Evolutionary conservation across 1,284 basidiomycete genomes (phyloP).

Genomic region (Ceratobasidium sp.): DNA sequence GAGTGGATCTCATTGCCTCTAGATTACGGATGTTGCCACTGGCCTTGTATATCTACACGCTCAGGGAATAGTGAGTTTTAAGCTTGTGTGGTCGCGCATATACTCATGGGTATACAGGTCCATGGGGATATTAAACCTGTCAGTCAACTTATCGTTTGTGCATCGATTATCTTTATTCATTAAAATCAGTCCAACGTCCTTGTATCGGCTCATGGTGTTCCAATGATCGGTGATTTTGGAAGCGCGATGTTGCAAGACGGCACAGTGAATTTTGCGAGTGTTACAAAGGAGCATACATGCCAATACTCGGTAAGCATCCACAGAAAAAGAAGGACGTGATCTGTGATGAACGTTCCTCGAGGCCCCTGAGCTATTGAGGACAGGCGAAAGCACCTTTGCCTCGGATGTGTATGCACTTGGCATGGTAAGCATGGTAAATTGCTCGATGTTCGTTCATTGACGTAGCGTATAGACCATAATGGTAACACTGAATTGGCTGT

Average conservation of each 20-base stretch:
- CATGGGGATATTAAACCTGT: slow-evolving; percentile 1
- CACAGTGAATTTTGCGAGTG: neutral
- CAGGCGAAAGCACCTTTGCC: neutral
- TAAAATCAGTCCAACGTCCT: neutral
- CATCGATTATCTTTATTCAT: too few species aligned
- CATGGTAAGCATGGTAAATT: neutral
- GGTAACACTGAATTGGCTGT: too few species aligned
- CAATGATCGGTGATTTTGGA: neutral
- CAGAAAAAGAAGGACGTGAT: too few species aligned
- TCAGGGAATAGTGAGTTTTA: neutral
- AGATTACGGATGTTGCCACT: neutral
- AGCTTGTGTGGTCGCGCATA: too few species aligned
- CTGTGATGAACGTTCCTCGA: neutral
- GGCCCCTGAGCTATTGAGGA: slow-evolving; percentile 1
- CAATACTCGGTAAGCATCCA: too few species aligned
- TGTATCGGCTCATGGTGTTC: neutral
- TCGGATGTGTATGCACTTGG: slow-evolving; percentile 3
- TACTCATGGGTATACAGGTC: too few species aligned
- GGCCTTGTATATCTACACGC: neutral
- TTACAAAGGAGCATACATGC: too few species aligned
- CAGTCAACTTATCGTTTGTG: neutral
- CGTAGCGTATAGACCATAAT: neutral
- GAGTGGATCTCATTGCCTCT: neutral
- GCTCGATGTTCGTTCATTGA: neutral
- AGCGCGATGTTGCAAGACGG: neutral